A percentile compares a stretch with the other conserved stretches of the same genome.
These are phyloP conservation scores for Naganishia vaughanmartiniae DNA, from an alignment of 768 basidiomycete genomes.

Conservation along the genomic window DNA sequence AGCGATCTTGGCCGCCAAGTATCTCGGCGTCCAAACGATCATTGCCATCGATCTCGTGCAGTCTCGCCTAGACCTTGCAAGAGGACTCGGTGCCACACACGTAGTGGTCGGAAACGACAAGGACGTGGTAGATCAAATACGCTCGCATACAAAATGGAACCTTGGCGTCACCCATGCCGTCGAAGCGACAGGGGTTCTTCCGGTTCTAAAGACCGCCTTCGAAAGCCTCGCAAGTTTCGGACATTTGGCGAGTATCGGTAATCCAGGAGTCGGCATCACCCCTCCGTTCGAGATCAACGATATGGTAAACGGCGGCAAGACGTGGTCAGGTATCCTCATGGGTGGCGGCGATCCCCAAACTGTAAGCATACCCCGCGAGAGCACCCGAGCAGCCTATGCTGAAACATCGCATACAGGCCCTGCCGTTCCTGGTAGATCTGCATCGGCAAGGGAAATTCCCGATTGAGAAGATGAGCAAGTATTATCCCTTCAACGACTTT, in stretches of 20 bases:
- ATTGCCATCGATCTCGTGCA: slow-evolving; percentile 27
- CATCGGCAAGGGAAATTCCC: slow-evolving; percentile 45
- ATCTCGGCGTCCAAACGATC: slow-evolving; percentile 11
- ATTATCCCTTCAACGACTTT: slow-evolving; percentile 37
- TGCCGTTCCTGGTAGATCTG: slow-evolving; percentile 32
- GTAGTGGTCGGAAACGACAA: slow-evolving; percentile 12
- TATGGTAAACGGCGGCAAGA: slow-evolving; percentile 23
- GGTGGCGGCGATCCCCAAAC: slow-evolving; percentile 18
- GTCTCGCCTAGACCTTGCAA: slow-evolving; percentile 16
- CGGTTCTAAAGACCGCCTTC: slow-evolving; percentile 20
- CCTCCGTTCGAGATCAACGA: slow-evolving; percentile 26
- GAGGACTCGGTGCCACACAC: slow-evolving; percentile 21
- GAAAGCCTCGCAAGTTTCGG: slow-evolving; percentile 23
- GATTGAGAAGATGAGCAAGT: slow-evolving; percentile 38
- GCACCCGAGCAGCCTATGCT: not conserved
- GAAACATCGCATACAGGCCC: not conserved
- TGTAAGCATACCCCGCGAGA: not conserved
- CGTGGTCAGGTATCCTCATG: slow-evolving; percentile 15
- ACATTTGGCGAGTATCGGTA: slow-evolving; percentile 12
- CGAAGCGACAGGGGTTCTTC: slow-evolving; percentile 22
- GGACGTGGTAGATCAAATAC: slow-evolving; percentile 16
- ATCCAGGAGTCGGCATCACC: slow-evolving; percentile 5
- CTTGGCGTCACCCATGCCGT: slow-evolving; percentile 23
- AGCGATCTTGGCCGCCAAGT: slow-evolving; percentile 10
- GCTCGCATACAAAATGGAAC: slow-evolving; percentile 11